These are phyloP conservation scores for Cicer pinnatifidum DNA, from an alignment of 306 rosid species.

Conservation along the genomic window DNA sequence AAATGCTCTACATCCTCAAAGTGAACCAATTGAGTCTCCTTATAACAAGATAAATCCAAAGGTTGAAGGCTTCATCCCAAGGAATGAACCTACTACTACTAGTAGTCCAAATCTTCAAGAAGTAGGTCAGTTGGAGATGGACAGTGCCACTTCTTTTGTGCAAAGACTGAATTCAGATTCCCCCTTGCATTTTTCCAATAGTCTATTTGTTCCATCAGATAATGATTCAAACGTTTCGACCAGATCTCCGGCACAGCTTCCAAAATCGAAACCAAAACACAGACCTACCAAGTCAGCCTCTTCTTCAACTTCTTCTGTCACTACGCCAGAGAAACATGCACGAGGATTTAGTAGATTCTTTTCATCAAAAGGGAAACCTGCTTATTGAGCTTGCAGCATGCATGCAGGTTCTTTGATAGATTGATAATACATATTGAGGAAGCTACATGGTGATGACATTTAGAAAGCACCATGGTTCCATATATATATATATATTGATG, in stretches of 20 bases:
- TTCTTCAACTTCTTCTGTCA: conserved; percentile 68
- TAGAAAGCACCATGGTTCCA: conserved; percentile 46
- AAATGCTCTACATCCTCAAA: conserved; percentile 76
- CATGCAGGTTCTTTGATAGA: conserved; percentile 38
- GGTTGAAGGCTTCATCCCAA: conserved; percentile 50
- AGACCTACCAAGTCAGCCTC: conserved; percentile 78
- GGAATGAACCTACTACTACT: conserved; percentile 57
- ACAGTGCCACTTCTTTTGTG: conserved; percentile 49
- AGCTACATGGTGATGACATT: conserved; percentile 46
- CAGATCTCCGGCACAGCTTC: conserved; percentile 62
- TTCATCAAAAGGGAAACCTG: conserved; percentile 76
- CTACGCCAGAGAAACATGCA: conserved; percentile 87
- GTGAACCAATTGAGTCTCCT: conserved; percentile 63
- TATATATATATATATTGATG: conserved; percentile 38
- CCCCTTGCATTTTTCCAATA: conserved; percentile 57
- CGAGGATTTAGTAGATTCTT: conserved; percentile 95
- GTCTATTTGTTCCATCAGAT: conserved; percentile 67
- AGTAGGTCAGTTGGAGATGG: conserved; percentile 58
- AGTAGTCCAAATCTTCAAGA: conserved; percentile 58
- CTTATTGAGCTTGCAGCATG: conserved; percentile 61
- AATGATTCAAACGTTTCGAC: conserved; percentile 56
- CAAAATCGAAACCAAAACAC: conserved; percentile 72
- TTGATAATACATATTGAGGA: conserved; percentile 37
- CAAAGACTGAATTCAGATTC: conserved; percentile 62
- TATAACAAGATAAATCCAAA: conserved; percentile 58